Conservation (phyloP, 306 rosid genomes). For the Hippophae gyantsensis region DNA sequence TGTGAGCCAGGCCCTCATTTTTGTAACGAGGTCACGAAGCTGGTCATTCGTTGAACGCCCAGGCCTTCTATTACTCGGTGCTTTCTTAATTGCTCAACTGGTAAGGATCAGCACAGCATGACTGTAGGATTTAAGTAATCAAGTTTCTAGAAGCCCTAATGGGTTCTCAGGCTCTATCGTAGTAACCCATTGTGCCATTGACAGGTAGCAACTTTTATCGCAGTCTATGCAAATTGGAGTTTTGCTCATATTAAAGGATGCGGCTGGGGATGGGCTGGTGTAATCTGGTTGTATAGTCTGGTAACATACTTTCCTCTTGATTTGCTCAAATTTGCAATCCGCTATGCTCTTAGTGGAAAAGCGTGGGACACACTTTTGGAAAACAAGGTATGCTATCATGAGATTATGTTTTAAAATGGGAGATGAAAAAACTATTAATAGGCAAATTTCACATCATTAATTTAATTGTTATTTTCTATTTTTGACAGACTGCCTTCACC, state of each 20-base stretch:
- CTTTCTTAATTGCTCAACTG: constrained; percentile 84
- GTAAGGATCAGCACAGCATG: constrained; percentile 29
- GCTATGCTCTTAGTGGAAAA: constrained; percentile 74
- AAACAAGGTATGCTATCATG: constrained; percentile 55
- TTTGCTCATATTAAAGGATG: constrained; percentile 71
- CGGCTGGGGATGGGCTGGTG: constrained; percentile 99
- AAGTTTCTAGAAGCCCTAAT: too few relatives aligned
- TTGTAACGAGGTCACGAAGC: constrained; percentile 94
- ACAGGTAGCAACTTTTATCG: constrained; percentile 81
- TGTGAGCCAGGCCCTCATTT: constrained; percentile 91
- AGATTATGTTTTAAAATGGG: too few relatives aligned
- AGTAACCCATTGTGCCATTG: constrained; percentile 15
- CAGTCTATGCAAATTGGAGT: constrained; percentile 78
- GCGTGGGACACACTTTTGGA: constrained; percentile 97
- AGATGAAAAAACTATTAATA: too few relatives aligned
- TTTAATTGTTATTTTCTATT: not conserved
- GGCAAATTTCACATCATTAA: too few relatives aligned
- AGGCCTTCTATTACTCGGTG: constrained; percentile 75
- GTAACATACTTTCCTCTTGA: constrained; percentile 91
- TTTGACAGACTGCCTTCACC: constrained; percentile 85
- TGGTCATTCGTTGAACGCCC: constrained; percentile 90
- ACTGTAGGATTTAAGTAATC: too few relatives aligned
- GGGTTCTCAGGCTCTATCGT: too few relatives aligned
- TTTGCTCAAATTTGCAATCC: constrained; percentile 71
- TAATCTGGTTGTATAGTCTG: constrained; percentile 77